Evolutionary conservation across 441 rosid genomes (phyloP).

Genomic region (Aleurites moluccanus): DNA sequence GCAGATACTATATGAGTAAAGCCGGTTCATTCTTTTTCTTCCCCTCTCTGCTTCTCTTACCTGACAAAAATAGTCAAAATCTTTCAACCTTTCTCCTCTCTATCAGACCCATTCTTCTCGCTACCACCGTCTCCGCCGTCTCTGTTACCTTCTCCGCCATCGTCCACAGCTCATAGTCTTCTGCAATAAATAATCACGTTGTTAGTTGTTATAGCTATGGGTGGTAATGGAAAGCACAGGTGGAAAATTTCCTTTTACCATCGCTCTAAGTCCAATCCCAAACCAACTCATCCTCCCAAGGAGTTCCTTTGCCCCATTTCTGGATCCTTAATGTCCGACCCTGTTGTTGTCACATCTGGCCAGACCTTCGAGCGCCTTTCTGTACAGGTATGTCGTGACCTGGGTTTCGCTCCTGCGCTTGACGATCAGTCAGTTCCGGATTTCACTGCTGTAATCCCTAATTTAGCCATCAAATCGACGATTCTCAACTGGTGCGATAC

Average conservation of each 20-base stretch:
- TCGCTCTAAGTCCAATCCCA: conserved; percentile 32
- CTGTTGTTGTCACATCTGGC: conserved; percentile 86
- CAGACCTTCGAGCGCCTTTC: conserved; percentile 81
- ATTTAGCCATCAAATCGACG: conserved; percentile 68
- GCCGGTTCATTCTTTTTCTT: too few species aligned
- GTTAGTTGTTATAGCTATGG: conserved; percentile 38
- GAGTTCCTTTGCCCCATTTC: conserved; percentile 84
- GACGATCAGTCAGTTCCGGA: conserved; percentile 40
- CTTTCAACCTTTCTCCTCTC: not conserved
- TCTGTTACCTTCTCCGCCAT: not conserved
- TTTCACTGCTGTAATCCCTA: conserved; percentile 72
- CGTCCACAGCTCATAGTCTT: not conserved
- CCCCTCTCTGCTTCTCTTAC: not conserved
- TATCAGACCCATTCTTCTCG: not conserved
- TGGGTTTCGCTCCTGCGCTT: conserved; percentile 46
- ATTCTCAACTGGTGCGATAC: conserved; percentile 65
- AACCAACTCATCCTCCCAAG: conserved; percentile 34
- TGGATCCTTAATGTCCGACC: conserved; percentile 77
- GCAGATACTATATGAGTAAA: not conserved
- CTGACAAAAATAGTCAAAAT: not conserved
- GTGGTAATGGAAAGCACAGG: conserved; percentile 62
- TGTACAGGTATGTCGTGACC: conserved; percentile 56
- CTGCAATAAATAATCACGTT: not conserved
- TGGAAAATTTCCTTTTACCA: conserved; percentile 59
- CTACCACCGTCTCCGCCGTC: too few species aligned